Percentiles rank a stretch among this genome's conserved stretches.
These are phyloP conservation scores for Yarrowia phangngaensis DNA, from an alignment of 805 yeast species.

Conservation along the genomic window DNA sequence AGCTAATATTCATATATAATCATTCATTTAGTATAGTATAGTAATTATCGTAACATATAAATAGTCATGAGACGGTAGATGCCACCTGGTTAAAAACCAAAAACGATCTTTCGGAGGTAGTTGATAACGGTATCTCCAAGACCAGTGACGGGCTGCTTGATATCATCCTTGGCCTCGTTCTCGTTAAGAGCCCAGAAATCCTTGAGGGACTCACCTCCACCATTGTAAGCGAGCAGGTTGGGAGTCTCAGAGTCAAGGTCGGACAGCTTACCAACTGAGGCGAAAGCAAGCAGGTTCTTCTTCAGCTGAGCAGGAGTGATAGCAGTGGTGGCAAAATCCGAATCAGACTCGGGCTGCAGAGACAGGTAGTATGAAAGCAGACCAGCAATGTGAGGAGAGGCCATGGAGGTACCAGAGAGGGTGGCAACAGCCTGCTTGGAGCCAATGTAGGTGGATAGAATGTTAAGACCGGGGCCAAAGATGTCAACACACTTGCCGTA, in stretches of 20 bases:
- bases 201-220: constrained; percentile 54
- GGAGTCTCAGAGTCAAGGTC: constrained; percentile 52
- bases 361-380: constrained; percentile 55
- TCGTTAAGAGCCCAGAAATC: constrained; percentile 45
- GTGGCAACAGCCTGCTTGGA: constrained; percentile 49
- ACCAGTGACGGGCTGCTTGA: constrained; percentile 13
- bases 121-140: constrained; percentile 2
- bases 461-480: constrained; percentile 55
- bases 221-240: constrained; percentile 57
- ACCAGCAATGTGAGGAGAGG: constrained; percentile 58
- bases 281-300: constrained; percentile 50
- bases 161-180: constrained; percentile 12
- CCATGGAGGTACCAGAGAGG: constrained; percentile 63
- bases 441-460: constrained; percentile 54
- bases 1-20: too few relatives aligned
- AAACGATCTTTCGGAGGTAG: constrained; percentile 15
- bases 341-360: constrained; percentile 50
- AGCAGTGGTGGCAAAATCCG: constrained; percentile 48
- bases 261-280: constrained; percentile 47
- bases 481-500: constrained; percentile 53
- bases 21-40: too few relatives aligned
- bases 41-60: constrained; percentile 26
- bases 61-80: constrained; percentile 26
- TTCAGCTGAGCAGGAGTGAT: constrained; percentile 54
- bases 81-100: constrained; percentile 18